Evolutionary conservation across 805 yeast species (phyloP).

Genomic region (Komagataella mondaviorum): DNA sequence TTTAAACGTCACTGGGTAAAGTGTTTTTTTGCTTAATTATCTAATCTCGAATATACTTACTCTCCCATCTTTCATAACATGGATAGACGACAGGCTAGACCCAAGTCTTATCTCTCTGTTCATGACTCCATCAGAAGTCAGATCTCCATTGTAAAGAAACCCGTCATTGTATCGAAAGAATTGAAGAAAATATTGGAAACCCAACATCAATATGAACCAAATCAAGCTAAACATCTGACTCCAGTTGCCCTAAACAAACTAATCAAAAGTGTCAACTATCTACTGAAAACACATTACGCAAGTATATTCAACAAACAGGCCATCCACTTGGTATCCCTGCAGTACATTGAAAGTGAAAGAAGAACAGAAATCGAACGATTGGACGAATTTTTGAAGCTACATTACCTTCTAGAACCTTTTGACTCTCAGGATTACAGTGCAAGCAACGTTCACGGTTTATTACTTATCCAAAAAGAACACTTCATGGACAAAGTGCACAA

Average conservation of each 20-base stretch:
- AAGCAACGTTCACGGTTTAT: slow-evolving; percentile 12
- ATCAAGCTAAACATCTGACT: not conserved
- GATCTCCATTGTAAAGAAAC: not conserved
- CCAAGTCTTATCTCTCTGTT: not conserved
- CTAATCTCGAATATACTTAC: not conserved
- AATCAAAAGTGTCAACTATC: slow-evolving; percentile 1
- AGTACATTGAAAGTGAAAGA: slow-evolving; percentile 14
- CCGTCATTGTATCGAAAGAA: not conserved
- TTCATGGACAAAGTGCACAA: slow-evolving; percentile 5
- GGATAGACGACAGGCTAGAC: not conserved
- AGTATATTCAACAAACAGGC: slow-evolving; percentile 15
- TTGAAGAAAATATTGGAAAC: not conserved
- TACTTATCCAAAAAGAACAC: slow-evolving; percentile 9
- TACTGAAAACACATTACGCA: not conserved
- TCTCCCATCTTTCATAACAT: not conserved
- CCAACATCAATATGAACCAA: not conserved
- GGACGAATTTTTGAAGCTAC: slow-evolving; percentile 12
- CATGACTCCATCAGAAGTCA: not conserved
- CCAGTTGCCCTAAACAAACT: not conserved
- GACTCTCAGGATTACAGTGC: slow-evolving; percentile 13
- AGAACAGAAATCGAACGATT: slow-evolving; percentile 5
- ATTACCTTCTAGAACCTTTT: slow-evolving; percentile 13
- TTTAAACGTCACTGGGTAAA: not conserved
- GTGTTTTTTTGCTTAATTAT: too few relatives aligned
- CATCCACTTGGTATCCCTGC: slow-evolving; percentile 15